These are phyloP conservation scores for Quercus gilva DNA, from an alignment of 306 rosid genomes.

Conservation along the genomic window DNA sequence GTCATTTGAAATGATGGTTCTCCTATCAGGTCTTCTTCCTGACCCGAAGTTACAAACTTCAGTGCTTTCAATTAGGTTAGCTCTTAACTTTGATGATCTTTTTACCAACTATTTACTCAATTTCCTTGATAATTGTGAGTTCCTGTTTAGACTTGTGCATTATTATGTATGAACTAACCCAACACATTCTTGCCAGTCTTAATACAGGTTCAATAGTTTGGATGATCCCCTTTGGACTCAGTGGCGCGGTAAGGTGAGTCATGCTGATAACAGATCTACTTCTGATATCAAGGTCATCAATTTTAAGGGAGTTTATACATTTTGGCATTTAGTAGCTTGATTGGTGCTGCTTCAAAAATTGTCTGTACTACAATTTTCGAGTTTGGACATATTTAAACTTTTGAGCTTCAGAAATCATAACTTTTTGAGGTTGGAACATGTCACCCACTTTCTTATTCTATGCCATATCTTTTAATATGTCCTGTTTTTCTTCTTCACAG, in stretches of 20 bases:
- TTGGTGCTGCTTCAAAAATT: neutral
- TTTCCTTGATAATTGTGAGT: neutral
- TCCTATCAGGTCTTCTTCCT: conserved; percentile 65
- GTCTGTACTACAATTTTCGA: neutral
- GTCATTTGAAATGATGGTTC: conserved; percentile 69
- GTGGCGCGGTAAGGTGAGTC: conserved; percentile 76
- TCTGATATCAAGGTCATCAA: neutral
- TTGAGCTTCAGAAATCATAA: neutral
- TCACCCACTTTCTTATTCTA: neutral
- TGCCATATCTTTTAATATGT: neutral
- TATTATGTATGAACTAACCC: neutral
- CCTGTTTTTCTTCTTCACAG: conserved; percentile 28
- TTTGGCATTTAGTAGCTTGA: neutral
- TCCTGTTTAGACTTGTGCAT: neutral
- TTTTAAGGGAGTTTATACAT: neutral
- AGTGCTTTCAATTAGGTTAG: conserved; percentile 62
- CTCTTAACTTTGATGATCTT: neutral
- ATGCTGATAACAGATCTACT: neutral
- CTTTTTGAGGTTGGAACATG: neutral
- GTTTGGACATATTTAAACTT: neutral
- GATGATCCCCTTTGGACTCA: conserved; percentile 73
- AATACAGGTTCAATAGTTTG: conserved; percentile 58
- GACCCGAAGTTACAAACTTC: conserved; percentile 62
- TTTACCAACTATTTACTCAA: neutral
- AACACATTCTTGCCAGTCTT: conserved; percentile 37